Conservation (phyloP, 139 green algal species). For the Picochlorum sp. region DNA sequence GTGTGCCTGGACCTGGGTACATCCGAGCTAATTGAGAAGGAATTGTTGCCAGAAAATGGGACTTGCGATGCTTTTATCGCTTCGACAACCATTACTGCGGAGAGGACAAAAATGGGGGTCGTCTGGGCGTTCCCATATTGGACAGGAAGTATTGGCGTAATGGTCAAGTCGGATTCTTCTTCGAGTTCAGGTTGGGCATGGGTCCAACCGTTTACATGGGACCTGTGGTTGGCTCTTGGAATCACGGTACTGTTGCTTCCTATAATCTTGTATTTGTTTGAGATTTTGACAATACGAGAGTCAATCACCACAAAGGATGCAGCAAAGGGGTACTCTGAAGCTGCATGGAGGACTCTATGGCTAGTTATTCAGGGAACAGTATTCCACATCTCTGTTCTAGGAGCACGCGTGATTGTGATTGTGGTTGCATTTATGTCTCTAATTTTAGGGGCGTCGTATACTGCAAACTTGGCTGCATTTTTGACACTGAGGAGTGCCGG, state of each 20-base stretch:
- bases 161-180: neutral
- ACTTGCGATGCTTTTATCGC: neutral
- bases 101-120: neutral
- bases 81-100: neutral
- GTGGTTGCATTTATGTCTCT: neutral
- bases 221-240: neutral
- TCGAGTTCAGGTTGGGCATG: neutral
- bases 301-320: neutral
- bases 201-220: neutral
- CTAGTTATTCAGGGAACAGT: neutral
- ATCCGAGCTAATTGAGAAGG: neutral
- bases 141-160: neutral
- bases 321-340: neutral
- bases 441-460: neutral
- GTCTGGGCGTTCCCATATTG: neutral
- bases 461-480: conserved; percentile 8
- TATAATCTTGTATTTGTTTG: neutral
- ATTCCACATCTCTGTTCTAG: neutral
- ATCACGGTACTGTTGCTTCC: neutral
- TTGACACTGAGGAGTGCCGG: neutral
- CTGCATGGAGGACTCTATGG: neutral
- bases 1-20: neutral
- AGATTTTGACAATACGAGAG: neutral
- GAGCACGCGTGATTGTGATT: neutral
- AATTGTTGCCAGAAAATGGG: neutral